Evolutionary conservation across 108 stramenopile species (phyloP), one percentile per base, ranked within the genome.

Genomic region (Cyclotella sp.): DNA sequence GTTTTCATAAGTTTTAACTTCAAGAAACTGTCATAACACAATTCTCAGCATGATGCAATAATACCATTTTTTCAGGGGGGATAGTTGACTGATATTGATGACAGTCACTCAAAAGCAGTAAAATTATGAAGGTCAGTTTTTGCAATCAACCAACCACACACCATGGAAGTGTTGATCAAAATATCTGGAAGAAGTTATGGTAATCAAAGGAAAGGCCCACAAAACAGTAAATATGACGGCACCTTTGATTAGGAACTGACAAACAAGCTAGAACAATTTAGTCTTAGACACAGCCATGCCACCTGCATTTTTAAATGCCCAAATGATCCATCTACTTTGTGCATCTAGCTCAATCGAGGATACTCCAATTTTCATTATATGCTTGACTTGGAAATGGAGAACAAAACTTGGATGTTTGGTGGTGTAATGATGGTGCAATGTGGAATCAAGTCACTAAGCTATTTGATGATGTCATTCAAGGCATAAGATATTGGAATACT

Each of bases 281-380:
- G 44, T 27, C 68, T 69, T 14, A 62, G 86, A n/a, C 82, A 87
- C 40, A 78, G 84, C 55, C 86, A 87, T 61, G 86, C 86, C 13
- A 82, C 72, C 2, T 57, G 55, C 12, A 72, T 85, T 42, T 87
- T 82, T 51, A 73, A 62, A 57, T 87, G 84, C 41, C 80, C 80
- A 6, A 44, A 61, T 40, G 63, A 64, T 43, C 11, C 49, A 10
- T 51, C 40, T 9, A 27, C 51, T 14, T 19, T 40, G 16, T 86
- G 83, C 64, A 45, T 86, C 19, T 84, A 83, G 83, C 64, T 86
- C 8, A 77, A 68, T 3, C 79, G 86, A 12, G 86, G 86, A 16
- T 77, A 73, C 34, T 70, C 67, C 9, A 78, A 86, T 12, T 22
- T 42, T 2, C 81, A 86, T 41, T 49, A 79, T 16, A 86, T 64